Conservation (phyloP, 2,329 filamentous ascomycete species). For the Penicillium sp. region DNA sequence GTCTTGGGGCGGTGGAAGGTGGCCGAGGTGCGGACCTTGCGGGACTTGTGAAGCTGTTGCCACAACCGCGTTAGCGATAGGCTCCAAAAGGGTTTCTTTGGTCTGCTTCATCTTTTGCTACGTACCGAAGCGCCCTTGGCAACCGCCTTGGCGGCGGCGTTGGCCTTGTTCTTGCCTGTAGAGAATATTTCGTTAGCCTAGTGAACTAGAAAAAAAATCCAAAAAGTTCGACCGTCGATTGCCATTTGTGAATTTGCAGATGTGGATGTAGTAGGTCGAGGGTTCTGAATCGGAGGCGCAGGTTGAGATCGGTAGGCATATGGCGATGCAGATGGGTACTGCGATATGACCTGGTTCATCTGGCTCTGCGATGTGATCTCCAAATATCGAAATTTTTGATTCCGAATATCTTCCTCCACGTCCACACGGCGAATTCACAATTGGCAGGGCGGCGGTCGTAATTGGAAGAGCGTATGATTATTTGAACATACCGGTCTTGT, state of each 20-base stretch:
- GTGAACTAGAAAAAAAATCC: conserved; percentile 7
- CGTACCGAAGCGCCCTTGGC: conserved; percentile 96
- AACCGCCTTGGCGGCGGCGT: conserved; percentile 90
- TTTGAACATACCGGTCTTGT: conserved; percentile 46
- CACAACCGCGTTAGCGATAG: conserved; percentile 13
- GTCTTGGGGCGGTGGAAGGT: conserved; percentile 99
- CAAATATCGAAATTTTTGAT: conserved; percentile 10
- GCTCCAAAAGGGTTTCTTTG: conserved; percentile 9
- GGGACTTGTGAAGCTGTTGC: conserved; percentile 74
- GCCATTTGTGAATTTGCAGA: conserved; percentile 15
- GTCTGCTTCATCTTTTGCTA: conserved; percentile 29
- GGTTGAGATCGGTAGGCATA: background rate
- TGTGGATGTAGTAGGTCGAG: background rate
- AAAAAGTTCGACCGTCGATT: conserved; percentile 13
- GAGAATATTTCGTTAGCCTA: conserved; percentile 28
- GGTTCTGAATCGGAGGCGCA: background rate
- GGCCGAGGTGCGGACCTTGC: conserved; percentile 87
- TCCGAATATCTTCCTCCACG: conserved; percentile 4
- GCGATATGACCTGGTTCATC: background rate
- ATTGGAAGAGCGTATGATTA: conserved; percentile 19
- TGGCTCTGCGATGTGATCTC: background rate
- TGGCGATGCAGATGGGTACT: background rate
- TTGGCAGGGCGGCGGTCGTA: conserved; percentile 42
- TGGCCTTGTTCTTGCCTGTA: conserved; percentile 68
- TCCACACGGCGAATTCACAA: conserved; percentile 22